Percentiles rank a stretch among this genome's conserved stretches.
Evolutionary conservation across 306 rosid species (phyloP).

Genomic region (Hippophae gyantsensis): DNA sequence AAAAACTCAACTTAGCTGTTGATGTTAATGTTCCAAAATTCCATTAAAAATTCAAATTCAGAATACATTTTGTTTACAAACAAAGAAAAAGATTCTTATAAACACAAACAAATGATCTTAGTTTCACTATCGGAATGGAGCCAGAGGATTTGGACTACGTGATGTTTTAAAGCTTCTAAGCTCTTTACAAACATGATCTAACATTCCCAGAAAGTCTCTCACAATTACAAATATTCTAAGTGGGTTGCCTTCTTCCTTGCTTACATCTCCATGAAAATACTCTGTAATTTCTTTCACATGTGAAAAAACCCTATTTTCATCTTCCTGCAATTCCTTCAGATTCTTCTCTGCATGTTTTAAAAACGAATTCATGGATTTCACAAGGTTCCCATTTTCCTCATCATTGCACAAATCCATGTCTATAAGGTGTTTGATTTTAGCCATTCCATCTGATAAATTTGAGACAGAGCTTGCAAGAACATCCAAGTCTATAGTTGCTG

Average conservation of each 20-base stretch:
- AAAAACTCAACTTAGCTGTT: too few relatives aligned
- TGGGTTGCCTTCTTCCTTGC: slow-evolving; percentile 73
- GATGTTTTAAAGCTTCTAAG: slow-evolving; percentile 48
- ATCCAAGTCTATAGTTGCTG: slow-evolving; percentile 74
- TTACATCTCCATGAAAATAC: slow-evolving; percentile 84
- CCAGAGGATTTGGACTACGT: slow-evolving; percentile 60
- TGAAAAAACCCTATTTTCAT: slow-evolving; percentile 52
- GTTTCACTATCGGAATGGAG: slow-evolving; percentile 57
- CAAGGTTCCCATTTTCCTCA: slow-evolving; percentile 32
- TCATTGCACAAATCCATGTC: slow-evolving; percentile 33
- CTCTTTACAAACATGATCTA: slow-evolving; percentile 88
- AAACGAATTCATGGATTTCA: slow-evolving; percentile 37
- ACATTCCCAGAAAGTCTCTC: slow-evolving; percentile 82
- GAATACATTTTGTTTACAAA: neutral
- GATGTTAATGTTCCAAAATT: neutral
- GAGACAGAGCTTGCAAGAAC: slow-evolving; percentile 69
- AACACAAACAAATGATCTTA: slow-evolving; percentile 11
- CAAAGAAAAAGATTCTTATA: neutral
- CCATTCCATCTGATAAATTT: slow-evolving; percentile 51
- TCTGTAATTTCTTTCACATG: slow-evolving; percentile 74
- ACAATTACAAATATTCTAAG: slow-evolving; percentile 85
- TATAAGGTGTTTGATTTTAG: slow-evolving; percentile 30
- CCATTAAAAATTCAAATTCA: slow-evolving; percentile 3
- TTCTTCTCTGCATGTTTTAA: slow-evolving; percentile 39
- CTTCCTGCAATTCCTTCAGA: slow-evolving; percentile 49